Conservation (phyloP, 305 asterid species). For the Nicotiana rustica region DNA sequence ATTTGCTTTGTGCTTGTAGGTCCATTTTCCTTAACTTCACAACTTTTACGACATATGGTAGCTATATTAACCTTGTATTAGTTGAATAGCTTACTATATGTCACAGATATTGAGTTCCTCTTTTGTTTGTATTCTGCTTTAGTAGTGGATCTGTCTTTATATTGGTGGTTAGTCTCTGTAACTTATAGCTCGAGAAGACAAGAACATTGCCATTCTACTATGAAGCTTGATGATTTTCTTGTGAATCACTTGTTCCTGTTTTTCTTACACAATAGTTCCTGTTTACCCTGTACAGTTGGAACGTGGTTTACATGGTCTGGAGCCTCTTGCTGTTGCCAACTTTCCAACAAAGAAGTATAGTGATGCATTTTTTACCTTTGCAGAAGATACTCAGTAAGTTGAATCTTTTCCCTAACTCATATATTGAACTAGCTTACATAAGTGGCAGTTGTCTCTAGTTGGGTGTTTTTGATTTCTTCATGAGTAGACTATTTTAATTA, state of each 20-base stretch:
- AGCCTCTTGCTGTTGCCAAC: constrained; percentile 67
- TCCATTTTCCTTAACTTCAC: constrained; percentile 17
- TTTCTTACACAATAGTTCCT: constrained; percentile 18
- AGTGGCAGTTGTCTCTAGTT: neutral
- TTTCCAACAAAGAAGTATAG: constrained; percentile 75
- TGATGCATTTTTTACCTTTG: constrained; percentile 62
- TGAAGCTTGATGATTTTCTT: neutral
- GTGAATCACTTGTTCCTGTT: neutral
- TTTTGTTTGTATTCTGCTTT: neutral
- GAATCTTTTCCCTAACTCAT: constrained; percentile 1
- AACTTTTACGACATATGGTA: neutral
- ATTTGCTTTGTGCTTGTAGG: neutral
- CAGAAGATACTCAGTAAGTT: constrained; percentile 78
- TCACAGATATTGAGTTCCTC: neutral
- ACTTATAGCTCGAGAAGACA: neutral
- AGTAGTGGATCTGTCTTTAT: neutral
- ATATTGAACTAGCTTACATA: neutral
- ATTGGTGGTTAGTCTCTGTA: neutral
- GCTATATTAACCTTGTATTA: constrained; percentile 1
- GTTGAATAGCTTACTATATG: neutral
- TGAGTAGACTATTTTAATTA: neutral
- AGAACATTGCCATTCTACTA: neutral
- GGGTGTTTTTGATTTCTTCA: neutral
- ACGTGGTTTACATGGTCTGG: constrained; percentile 79
- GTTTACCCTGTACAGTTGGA: constrained; percentile 62